Conservation (phyloP, 805 yeast genomes). For the Teunomyces aglyptinius region DNA sequence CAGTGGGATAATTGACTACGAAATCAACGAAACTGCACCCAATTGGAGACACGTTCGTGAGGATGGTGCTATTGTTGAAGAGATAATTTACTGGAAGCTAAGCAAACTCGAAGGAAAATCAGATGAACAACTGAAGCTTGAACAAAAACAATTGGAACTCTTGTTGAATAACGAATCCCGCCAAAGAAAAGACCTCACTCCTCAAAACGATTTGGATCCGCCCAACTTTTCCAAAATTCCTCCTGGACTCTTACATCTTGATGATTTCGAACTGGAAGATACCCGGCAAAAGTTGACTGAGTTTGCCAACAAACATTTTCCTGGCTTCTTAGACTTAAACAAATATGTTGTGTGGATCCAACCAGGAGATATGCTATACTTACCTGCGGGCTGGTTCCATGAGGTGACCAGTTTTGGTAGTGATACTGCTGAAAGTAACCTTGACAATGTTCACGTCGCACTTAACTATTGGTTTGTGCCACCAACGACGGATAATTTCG, state of each 20-base stretch:
- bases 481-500: conserved; percentile 40
- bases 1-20: conserved; percentile 70
- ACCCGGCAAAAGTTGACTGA: conserved; percentile 25
- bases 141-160: conserved; percentile 3
- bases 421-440: conserved; percentile 6
- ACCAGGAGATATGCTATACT: conserved; percentile 65
- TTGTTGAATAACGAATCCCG: conserved; percentile 10
- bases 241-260: conserved; percentile 59
- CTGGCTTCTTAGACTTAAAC: conserved; percentile 43
- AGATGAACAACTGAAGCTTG: conserved; percentile 15
- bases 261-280: conserved; percentile 41
- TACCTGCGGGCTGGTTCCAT: conserved; percentile 83
- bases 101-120: conserved; percentile 20
- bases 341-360: conserved; percentile 47
- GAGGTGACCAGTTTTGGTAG: conserved; percentile 68
- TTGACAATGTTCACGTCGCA: conserved; percentile 50
- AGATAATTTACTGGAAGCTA: conserved; percentile 45
- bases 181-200: conserved; percentile 12
- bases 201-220: conserved; percentile 46
- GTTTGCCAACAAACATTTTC: conserved; percentile 45
- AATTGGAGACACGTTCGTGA: conserved; percentile 60
- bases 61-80: conserved; percentile 60
- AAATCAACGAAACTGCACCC: conserved; percentile 52
- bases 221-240: conserved; percentile 69
- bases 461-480: conserved; percentile 76